phyloP scores from a whole-genome alignment of 164 flowering plant genomes.

The Vitis rotundifolia region DNA sequence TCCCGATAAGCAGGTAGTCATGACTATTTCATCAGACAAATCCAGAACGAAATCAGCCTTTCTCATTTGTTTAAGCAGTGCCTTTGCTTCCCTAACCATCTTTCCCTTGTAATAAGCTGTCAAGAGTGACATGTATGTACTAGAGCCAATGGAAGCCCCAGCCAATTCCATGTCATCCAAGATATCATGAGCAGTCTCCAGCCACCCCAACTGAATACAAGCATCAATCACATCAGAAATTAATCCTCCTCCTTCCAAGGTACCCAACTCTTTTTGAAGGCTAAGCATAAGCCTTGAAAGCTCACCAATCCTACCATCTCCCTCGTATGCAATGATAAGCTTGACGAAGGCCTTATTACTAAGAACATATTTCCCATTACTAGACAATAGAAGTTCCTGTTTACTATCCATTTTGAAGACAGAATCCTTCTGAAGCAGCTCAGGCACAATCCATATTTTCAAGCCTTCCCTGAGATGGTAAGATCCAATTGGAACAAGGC shows the following conservation, averaged over 20 bases:
- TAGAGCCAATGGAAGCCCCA: slow-evolving; percentile 27
- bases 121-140: slow-evolving; percentile 46
- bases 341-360: slow-evolving; percentile 61
- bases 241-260: slow-evolving; percentile 24
- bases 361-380: slow-evolving; percentile 52
- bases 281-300: slow-evolving; percentile 55
- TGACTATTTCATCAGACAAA: slow-evolving; percentile 29
- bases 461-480: slow-evolving; percentile 46
- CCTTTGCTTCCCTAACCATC: slow-evolving; percentile 58
- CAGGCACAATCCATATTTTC: slow-evolving; percentile 54
- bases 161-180: slow-evolving; percentile 70
- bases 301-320: slow-evolving; percentile 36
- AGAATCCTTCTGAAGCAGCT: slow-evolving; percentile 44
- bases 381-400: slow-evolving; percentile 35
- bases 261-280: slow-evolving; percentile 32
- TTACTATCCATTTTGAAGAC: slow-evolving; percentile 31
- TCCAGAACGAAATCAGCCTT: slow-evolving; percentile 34
- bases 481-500: slow-evolving; percentile 58
- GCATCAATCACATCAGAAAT: slow-evolving; percentile 55
- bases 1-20: slow-evolving; percentile 24
- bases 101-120: slow-evolving; percentile 51
- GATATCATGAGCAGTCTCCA: slow-evolving; percentile 81
- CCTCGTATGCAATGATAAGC: slow-evolving; percentile 48
- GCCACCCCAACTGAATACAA: slow-evolving; percentile 69
- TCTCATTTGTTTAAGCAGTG: slow-evolving; percentile 56